Conservation (phyloP, 805 yeast genomes). For the Cyberlindnera saturnus region DNA sequence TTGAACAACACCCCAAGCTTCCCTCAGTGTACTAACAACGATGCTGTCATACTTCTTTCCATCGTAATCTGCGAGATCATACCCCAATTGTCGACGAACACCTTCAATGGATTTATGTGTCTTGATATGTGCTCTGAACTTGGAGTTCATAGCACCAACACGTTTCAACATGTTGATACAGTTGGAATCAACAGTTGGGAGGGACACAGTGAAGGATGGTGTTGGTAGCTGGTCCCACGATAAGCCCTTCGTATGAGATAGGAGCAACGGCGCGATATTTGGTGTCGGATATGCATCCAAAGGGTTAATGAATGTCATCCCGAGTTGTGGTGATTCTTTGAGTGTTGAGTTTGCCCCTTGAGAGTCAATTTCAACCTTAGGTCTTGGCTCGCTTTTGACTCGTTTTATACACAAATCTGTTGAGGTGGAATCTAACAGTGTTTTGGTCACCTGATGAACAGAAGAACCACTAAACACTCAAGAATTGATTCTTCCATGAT, state of each 20-base stretch:
- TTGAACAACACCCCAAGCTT: conserved; percentile 48
- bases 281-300: conserved; percentile 12
- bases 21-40: conserved; percentile 64
- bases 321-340: not conserved
- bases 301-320: not conserved
- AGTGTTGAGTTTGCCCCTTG: not conserved
- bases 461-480: too few relatives aligned
- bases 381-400: too few relatives aligned
- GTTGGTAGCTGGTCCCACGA: conserved; percentile 45
- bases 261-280: conserved; percentile 8
- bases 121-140: conserved; percentile 68
- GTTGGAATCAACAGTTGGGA: conserved; percentile 33
- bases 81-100: conserved; percentile 45
- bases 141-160: conserved; percentile 30
- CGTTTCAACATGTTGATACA: conserved; percentile 40
- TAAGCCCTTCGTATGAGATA: conserved; percentile 34
- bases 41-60: conserved; percentile 39
- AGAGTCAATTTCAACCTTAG: not conserved
- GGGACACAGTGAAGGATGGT: conserved; percentile 50
- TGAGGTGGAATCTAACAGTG: too few relatives aligned
- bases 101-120: conserved; percentile 70
- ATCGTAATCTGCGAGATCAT: conserved; percentile 26
- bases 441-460: too few relatives aligned
- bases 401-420: too few relatives aligned
- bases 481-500: too few relatives aligned